These are phyloP conservation scores for Mycena filopes DNA, from an alignment of 768 basidiomycete genomes.

Conservation along the genomic window DNA sequence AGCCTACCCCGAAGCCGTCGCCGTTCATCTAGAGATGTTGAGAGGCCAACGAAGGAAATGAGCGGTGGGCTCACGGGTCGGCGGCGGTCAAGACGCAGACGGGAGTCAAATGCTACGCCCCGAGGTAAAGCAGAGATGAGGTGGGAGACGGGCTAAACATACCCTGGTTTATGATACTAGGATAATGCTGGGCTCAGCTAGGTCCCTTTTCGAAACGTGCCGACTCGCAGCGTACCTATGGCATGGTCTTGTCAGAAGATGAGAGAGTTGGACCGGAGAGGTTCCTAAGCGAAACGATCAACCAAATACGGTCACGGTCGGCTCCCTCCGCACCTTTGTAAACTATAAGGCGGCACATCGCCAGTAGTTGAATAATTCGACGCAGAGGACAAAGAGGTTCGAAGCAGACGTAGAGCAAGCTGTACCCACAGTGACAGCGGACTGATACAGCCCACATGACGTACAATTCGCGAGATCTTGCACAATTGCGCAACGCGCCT, in stretches of 20 bases:
- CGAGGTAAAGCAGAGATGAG: background rate
- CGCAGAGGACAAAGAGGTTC: background rate
- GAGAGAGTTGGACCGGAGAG: slow-evolving; percentile 90
- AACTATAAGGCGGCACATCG: slow-evolving; percentile 91
- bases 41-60: no score
- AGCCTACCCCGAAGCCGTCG: slow-evolving; percentile 96
- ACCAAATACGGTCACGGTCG: no score
- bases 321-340: no score
- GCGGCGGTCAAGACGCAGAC: slow-evolving; percentile 82
- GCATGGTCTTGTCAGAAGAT: slow-evolving; percentile 92
- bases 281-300: slow-evolving; percentile 59
- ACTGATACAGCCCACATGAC: slow-evolving; percentile 16
- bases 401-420: background rate
- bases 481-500: slow-evolving; percentile 9
- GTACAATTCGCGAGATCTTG: slow-evolving; percentile 22
- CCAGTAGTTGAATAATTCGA: background rate
- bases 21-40: no score
- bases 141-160: background rate
- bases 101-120: slow-evolving; percentile 92
- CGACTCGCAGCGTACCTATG: no score
- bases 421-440: background rate
- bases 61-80: no score
- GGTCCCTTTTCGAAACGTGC: no score
- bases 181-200: no score
- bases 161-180: slow-evolving; percentile 83